These are phyloP conservation scores for Pulveroboletus sp. DNA, from an alignment of 768 basidiomycete species.

Conservation along the genomic window DNA sequence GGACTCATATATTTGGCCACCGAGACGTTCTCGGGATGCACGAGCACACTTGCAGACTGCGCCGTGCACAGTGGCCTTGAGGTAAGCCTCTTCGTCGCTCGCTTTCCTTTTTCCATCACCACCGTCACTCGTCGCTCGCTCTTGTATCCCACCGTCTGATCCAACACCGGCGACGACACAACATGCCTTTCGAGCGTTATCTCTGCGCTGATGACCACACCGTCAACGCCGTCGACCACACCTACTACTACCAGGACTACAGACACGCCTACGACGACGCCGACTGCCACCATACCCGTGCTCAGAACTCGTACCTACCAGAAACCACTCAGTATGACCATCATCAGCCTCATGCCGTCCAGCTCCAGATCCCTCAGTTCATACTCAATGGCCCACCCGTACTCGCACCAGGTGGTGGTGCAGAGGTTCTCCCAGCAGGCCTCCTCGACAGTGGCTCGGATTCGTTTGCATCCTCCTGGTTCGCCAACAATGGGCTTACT, in stretches of 20 bases:
- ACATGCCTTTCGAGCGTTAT: constrained; percentile 43
- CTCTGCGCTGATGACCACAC: constrained; percentile 24
- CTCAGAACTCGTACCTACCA: neutral
- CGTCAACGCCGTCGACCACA: neutral
- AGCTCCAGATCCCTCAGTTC: constrained; percentile 64
- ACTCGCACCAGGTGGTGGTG: constrained; percentile 68
- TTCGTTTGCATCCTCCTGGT: constrained; percentile 44
- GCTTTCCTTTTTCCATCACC: neutral
- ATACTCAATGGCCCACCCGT: constrained; percentile 54
- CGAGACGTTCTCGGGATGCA: no score
- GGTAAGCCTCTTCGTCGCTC: neutral
- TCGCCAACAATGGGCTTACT: constrained; percentile 42
- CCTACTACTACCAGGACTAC: constrained; percentile 12
- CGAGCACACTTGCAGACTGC: neutral
- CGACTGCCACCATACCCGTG: constrained; percentile 7
- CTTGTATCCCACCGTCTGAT: neutral
- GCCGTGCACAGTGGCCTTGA: neutral
- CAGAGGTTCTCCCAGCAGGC: constrained; percentile 60
- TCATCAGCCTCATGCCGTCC: constrained; percentile 27
- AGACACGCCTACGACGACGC: constrained; percentile 9
- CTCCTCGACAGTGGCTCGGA: constrained; percentile 23
- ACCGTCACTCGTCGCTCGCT: neutral
- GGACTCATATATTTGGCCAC: constrained; percentile 5
- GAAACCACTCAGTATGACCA: constrained; percentile 3
- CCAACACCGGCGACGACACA: constrained; percentile 4